phyloP scores from a whole-genome alignment of 768 basidiomycete species.

The Russula sp. region DNA sequence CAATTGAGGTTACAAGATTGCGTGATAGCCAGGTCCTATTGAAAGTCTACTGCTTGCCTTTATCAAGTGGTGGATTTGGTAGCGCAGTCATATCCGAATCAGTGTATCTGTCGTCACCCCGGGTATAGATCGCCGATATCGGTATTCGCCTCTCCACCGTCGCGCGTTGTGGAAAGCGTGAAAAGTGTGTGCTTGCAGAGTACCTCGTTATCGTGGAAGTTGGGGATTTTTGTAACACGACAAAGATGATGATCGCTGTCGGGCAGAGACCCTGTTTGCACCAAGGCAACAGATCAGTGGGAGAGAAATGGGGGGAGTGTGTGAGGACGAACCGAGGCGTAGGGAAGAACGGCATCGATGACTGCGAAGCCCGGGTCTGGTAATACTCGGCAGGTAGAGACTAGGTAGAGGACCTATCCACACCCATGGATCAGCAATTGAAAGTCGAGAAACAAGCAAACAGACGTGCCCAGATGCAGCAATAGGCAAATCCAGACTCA shows the following conservation, averaged over 20 bases:
- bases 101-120: background rate
- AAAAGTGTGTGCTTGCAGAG: background rate
- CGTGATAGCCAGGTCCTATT: background rate
- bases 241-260: slow-evolving; percentile 11
- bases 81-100: slow-evolving; percentile 1
- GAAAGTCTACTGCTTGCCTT: slow-evolving; percentile 1
- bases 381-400: slow-evolving; percentile 1
- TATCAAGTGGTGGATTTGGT: background rate
- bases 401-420: slow-evolving; percentile 7
- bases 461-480: slow-evolving; percentile 7
- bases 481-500: slow-evolving; percentile 17
- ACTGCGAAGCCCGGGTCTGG: slow-evolving; percentile 12
- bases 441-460: background rate
- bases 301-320: background rate
- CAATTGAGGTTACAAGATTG: slow-evolving; percentile 1
- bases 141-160: slow-evolving; percentile 4
- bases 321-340: slow-evolving; percentile 4
- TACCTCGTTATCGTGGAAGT: slow-evolving; percentile 3
- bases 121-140: background rate
- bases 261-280: slow-evolving; percentile 11
- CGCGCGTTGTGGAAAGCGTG: background rate
- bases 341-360: slow-evolving; percentile 10
- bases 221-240: slow-evolving; percentile 11
- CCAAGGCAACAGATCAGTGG: background rate
- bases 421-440: background rate